Conservation (phyloP, 768 basidiomycete species). For the Auricularia sp. region DNA sequence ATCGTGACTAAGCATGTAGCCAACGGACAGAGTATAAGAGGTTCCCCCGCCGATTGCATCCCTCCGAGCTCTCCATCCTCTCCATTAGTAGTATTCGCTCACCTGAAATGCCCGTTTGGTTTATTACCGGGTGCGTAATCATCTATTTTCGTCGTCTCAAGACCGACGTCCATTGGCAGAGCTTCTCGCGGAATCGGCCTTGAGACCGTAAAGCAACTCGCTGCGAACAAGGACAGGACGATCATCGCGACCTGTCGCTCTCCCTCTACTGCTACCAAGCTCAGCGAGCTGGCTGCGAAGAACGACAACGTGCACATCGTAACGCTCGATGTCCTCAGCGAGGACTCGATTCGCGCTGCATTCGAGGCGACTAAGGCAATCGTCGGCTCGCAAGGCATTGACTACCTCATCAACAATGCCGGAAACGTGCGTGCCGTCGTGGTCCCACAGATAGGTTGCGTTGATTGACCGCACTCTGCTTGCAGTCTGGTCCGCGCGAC, state of each 20-base stretch:
- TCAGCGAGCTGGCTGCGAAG: constrained; percentile 11
- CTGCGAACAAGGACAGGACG: constrained; percentile 8
- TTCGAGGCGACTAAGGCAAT: constrained; percentile 15
- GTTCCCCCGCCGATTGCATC: too few species aligned
- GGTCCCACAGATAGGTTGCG: too few species aligned
- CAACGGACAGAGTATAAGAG: too few species aligned
- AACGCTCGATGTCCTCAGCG: constrained; percentile 20
- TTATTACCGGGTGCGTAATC: constrained; percentile 10
- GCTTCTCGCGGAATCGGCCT: constrained; percentile 14
- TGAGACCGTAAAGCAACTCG: constrained; percentile 12
- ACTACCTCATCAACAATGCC: constrained; percentile 33
- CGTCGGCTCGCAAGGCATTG: constrained; percentile 21
- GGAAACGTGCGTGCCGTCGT: constrained; percentile 16
- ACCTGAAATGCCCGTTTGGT: constrained; percentile 4
- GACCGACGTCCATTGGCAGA: constrained; percentile 2
- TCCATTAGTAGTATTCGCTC: not conserved
- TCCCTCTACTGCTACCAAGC: constrained; percentile 12
- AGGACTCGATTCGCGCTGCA: constrained; percentile 18
- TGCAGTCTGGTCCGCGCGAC: not conserved
- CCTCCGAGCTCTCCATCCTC: too few species aligned
- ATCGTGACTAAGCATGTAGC: too few species aligned
- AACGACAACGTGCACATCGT: constrained; percentile 24
- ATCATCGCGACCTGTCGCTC: constrained; percentile 17
- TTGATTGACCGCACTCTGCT: not conserved
- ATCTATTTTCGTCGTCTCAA: not conserved